These are phyloP conservation scores for Byssothecium circinans DNA, from an alignment of 2,329 filamentous ascomycete species.

Conservation along the genomic window DNA sequence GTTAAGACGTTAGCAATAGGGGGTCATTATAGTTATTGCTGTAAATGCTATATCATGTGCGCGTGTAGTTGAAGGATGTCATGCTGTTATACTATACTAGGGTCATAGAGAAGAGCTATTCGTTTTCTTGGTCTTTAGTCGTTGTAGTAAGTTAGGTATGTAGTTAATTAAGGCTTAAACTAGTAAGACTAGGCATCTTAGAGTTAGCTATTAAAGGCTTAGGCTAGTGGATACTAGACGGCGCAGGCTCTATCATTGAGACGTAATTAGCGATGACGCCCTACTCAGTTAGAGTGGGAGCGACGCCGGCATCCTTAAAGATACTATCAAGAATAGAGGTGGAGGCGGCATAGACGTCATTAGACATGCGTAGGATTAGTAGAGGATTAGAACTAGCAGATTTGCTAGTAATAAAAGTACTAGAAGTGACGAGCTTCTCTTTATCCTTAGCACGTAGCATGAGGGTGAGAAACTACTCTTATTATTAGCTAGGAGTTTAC, in stretches of 20 bases:
- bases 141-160: constrained; percentile 57
- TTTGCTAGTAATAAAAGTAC: constrained; percentile 92
- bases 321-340: constrained; percentile 78
- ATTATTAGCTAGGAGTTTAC: constrained; percentile 34
- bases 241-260: constrained; percentile 42
- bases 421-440: constrained; percentile 70
- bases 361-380: constrained; percentile 74
- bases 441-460: constrained; percentile 49
- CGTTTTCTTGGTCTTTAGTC: constrained; percentile 80
- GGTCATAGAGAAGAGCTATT: constrained; percentile 85
- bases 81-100: constrained; percentile 86
- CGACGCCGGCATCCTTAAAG: constrained; percentile 75
- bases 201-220: constrained; percentile 33
- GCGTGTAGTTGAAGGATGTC: constrained; percentile 72
- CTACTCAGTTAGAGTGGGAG: constrained; percentile 40
- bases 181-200: constrained; percentile 40
- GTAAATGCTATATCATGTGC: constrained; percentile 50
- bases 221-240: constrained; percentile 42
- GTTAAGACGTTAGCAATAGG: constrained; percentile 41
- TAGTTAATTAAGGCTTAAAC: constrained; percentile 41
- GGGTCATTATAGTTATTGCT: constrained; percentile 47
- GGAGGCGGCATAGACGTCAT: constrained; percentile 77
- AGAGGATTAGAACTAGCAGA: constrained; percentile 68
- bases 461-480: constrained; percentile 42
- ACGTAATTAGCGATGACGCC: constrained; percentile 57